A percentile compares a stretch with the other conserved stretches of the same genome.
phyloP scores from a whole-genome alignment of 1,284 basidiomycete species.

The Trametes sp. region DNA sequence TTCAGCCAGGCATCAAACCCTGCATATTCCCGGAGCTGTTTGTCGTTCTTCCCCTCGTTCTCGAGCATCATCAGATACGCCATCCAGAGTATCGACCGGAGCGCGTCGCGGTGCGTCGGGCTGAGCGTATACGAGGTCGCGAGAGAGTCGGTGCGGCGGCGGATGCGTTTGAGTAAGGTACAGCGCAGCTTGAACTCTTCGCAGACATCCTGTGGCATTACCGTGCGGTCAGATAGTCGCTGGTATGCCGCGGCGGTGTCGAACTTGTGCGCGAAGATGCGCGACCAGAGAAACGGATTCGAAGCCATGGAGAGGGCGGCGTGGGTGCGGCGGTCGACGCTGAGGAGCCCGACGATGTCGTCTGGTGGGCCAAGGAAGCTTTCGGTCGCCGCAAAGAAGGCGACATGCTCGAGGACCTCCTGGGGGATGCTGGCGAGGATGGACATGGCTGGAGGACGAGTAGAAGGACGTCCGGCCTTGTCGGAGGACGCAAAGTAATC shows the following conservation, averaged over 20 bases:
- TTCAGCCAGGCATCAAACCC: conserved; percentile 47
- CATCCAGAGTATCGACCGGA: conserved; percentile 53
- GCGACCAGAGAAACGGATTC: conserved; percentile 53
- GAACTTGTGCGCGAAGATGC: conserved; percentile 53
- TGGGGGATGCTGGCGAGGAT: conserved; percentile 41
- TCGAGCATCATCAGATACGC: conserved; percentile 64
- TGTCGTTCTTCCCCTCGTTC: conserved; percentile 59
- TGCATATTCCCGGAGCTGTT: conserved; percentile 51
- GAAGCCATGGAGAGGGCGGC: conserved; percentile 42
- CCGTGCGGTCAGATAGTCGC: conserved; percentile 36
- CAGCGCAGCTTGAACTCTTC: conserved; percentile 59
- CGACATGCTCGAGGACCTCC: conserved; percentile 52
- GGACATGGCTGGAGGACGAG: conserved; percentile 22
- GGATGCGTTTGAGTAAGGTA: conserved; percentile 59
- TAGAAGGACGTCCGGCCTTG: conserved; percentile 14
- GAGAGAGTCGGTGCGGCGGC: conserved; percentile 47
- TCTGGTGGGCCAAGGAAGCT: conserved; percentile 43
- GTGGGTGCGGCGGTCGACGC: conserved; percentile 47
- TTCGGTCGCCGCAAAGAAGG: conserved; percentile 46
- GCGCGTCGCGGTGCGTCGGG: conserved; percentile 39
- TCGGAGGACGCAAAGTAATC: too few relatives aligned
- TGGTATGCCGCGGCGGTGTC: conserved; percentile 43
- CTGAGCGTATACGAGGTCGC: conserved; percentile 27
- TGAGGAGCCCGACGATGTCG: conserved; percentile 46
- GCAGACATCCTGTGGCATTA: conserved; percentile 40